Base-by-base conservation (phyloP, 345 rosid species). In the Murraya koenigii region DNA sequence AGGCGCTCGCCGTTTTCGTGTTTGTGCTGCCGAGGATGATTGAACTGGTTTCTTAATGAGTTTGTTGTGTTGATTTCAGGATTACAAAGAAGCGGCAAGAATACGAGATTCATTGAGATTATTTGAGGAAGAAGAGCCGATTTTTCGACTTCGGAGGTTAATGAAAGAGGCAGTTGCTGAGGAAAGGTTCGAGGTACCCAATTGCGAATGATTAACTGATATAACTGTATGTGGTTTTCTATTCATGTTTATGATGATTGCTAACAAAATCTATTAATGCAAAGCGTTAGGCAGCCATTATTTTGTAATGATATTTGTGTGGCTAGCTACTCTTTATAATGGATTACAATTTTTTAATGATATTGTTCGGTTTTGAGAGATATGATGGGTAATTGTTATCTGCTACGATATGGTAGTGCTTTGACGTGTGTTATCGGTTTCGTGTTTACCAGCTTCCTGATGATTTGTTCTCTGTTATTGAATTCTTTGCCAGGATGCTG, bases 61-160 rank as follows among this genome's bases (percentile, higher is more conserved):
- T 59, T 26, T 25, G 20, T 67, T 26, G n/a, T n/a, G 39, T 26
- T 75, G 73, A 19, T 63, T 69, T 26, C 66, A 92, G 97, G 86
- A 89, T 75, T 92, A 92, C 56, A 76, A 90, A 82, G 97, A 86
- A 79, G 94, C 97, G 62, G 93, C 94, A 2, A 86, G 91, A 75
- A 79, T 92, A 66, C 90, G 92, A 2, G 91, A 89, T 74, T 90
- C 93, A 5, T 69, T 92, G 79, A 90, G 78, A 74, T 76, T 78
- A 52, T 90, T 90, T 20, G 94, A 92, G 83, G 92, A 88, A 74
- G 92, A 84, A 77, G 97, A 92, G 80, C 94, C 93, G 2, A 85
- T 87, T 82, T 81, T 90, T 41, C 84, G 82, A 41, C 85, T 88
- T 55, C 80, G 89, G 36, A 85, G 88, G 74, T 72, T 87, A 82